Base-by-base conservation (phyloP, 768 basidiomycete genomes). In the Pleurotus salmoneostramineus region DNA sequence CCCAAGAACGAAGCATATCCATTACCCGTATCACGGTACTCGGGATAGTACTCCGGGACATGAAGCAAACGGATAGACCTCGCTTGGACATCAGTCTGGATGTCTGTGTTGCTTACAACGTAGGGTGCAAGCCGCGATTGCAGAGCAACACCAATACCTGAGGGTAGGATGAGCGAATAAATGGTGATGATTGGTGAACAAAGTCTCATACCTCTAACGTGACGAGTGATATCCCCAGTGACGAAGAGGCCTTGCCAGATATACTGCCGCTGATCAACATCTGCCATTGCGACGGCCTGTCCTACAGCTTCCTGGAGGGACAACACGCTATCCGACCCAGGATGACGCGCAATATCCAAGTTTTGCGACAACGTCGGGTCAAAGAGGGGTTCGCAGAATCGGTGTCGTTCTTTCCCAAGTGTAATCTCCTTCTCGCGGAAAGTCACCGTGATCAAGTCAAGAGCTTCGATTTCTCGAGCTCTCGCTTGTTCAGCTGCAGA, bases 351-450 rank as follows among this genome's bases (percentile, higher is more conserved):
- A 6, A 64, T 56, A 1, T 69, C 71, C 4, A 80, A 56, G 15
- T 71, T 72, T 1, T 72, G 71, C 58, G 92, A 70, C 43, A 92
- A 64, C 3, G 69, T 74, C 2, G 88, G 87, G 66, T 93, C 87
- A 62, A 93, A 95, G 31, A 97, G 76, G 5, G 93, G 92, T 69
- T 96, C 95, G 68, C 91, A 93, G 72, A 95, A 91, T 42, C 91
- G 79, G 75, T 97, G 93, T 36, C 94, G 80, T 66, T 93, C 92
- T 68, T 90, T 91, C 14, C 94, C 94, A 36, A 96, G 64, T 6
- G 88, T 90, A 58, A 95, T 66, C 42, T 83, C 79, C 65, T 81
- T 78, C 7, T 78, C 85, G n/a, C 83, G 79, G 71, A 91, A 93
- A 65, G 88, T 78, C 27, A 92, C 70, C 6, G 85, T 84, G 36